Percentiles rank a stretch among this genome's conserved stretches.
phyloP scores from a whole-genome alignment of 2,329 filamentous ascomycete genomes.

The Colletotrichum salicis region DNA sequence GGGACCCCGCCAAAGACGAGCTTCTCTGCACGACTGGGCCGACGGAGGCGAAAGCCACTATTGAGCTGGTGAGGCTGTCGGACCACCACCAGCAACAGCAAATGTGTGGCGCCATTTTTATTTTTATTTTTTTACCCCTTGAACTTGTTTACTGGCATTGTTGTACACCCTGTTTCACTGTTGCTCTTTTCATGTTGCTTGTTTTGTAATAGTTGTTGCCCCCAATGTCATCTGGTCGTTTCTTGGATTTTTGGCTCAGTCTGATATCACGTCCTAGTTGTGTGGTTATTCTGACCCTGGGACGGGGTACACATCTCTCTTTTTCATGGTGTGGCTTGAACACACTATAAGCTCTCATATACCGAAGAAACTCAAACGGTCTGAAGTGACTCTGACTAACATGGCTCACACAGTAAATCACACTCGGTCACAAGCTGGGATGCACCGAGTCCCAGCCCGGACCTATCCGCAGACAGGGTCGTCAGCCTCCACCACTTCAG shows the following conservation, averaged over 20 bases:
- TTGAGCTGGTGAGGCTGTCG: conserved; percentile 74
- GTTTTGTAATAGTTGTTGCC: not conserved
- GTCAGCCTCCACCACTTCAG: conserved; percentile 86
- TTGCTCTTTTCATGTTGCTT: not conserved
- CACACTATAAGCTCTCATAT: conserved; percentile 1
- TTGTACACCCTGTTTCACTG: not conserved
- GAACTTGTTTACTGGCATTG: not conserved
- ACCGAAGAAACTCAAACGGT: conserved; percentile 8
- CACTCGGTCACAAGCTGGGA: conserved; percentile 83
- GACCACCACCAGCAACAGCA: conserved; percentile 50
- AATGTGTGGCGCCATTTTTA: conserved; percentile 49
- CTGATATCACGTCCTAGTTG: not conserved
- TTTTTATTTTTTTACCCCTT: conserved; percentile 10
- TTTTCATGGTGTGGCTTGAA: conserved; percentile 4
- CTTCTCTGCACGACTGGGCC: conserved; percentile 88
- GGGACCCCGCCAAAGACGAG: conserved; percentile 83
- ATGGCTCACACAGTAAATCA: conserved; percentile 41
- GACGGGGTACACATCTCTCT: not conserved
- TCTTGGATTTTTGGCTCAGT: not conserved
- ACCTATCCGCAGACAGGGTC: conserved; percentile 79
- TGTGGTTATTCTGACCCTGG: not conserved
- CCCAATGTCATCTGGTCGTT: not conserved
- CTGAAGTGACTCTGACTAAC: conserved; percentile 36
- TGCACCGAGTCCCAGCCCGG: conserved; percentile 81
- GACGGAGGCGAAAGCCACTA: conserved; percentile 72